Evolutionary conservation across 129 eudicot species (phyloP).

Genomic region (Saposhnikovia divaricata): DNA sequence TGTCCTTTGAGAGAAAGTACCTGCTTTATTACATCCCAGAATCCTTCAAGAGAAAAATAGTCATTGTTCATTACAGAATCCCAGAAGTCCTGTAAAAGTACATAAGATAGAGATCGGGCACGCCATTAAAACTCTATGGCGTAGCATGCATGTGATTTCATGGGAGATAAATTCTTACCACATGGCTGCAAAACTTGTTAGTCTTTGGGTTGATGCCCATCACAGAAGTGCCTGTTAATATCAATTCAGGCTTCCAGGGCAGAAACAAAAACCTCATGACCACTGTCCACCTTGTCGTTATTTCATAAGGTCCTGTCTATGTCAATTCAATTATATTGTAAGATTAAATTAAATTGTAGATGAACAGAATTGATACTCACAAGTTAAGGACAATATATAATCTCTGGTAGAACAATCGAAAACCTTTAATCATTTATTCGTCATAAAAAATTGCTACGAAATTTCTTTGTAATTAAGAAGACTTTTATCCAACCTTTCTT

Average conservation of each 20-base stretch:
- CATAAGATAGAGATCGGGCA: not conserved
- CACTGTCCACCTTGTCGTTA: constrained; percentile 95
- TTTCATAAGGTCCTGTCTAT: constrained; percentile 89
- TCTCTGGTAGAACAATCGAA: too few species aligned
- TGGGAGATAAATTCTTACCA: constrained; percentile 26
- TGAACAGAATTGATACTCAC: not conserved
- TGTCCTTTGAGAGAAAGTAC: constrained; percentile 19
- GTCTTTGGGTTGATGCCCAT: constrained; percentile 89
- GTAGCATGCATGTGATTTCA: not conserved
- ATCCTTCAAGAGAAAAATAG: constrained; percentile 72
- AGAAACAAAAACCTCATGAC: constrained; percentile 67
- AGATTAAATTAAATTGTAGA: too few species aligned
- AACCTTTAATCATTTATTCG: too few species aligned
- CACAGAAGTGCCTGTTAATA: constrained; percentile 92
- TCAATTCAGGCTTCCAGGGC: constrained; percentile 91
- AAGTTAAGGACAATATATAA: too few species aligned
- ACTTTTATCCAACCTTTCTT: too few species aligned
- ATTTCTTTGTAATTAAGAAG: too few species aligned
- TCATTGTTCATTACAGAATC: constrained; percentile 69
- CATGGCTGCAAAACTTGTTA: constrained; percentile 79
- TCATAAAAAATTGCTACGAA: too few species aligned
- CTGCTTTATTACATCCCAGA: constrained; percentile 70
- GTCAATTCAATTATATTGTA: constrained; percentile 16
- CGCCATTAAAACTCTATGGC: not conserved
- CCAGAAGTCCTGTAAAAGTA: constrained; percentile 68